Percentiles rank a stretch among this genome's conserved stretches.
These are phyloP conservation scores for Arachnomyces sp. DNA, from an alignment of 2,329 filamentous ascomycete genomes.

Conservation along the genomic window DNA sequence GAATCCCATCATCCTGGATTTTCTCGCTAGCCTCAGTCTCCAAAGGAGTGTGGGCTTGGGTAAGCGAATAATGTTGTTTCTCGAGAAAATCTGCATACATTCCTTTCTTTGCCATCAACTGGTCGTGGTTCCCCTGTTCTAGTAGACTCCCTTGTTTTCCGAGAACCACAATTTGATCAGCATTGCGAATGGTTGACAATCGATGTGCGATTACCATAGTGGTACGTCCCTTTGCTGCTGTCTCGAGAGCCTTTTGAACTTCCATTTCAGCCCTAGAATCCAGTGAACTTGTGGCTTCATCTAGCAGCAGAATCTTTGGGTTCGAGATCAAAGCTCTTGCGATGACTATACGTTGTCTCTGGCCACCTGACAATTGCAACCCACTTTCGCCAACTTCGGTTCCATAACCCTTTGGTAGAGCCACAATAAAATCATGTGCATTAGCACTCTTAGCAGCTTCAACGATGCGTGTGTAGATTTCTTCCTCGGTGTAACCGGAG, in stretches of 20 bases:
- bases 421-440: slow-evolving; percentile 70
- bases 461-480: slow-evolving; percentile 11
- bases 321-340: slow-evolving; percentile 71
- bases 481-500: slow-evolving; percentile 7
- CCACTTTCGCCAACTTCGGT: slow-evolving; percentile 81
- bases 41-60: too few relatives aligned
- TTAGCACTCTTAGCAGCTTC: slow-evolving; percentile 29
- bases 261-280: slow-evolving; percentile 78
- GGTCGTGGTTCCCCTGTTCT: slow-evolving; percentile 30
- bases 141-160: slow-evolving; percentile 23
- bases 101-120: slow-evolving; percentile 25
- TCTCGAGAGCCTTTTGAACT: slow-evolving; percentile 74
- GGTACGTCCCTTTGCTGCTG: slow-evolving; percentile 50
- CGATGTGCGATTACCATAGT: slow-evolving; percentile 33
- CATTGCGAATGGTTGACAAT: slow-evolving; percentile 29
- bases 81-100: slow-evolving; percentile 23
- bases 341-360: slow-evolving; percentile 63
- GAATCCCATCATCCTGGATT: too few relatives aligned
- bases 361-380: slow-evolving; percentile 40
- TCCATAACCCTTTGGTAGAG: slow-evolving; percentile 69
- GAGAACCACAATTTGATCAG: slow-evolving; percentile 36
- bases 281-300: slow-evolving; percentile 76
- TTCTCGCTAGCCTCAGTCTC: too few relatives aligned
- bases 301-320: slow-evolving; percentile 71
- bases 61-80: too few relatives aligned